Conservation (phyloP, 192 early-diverging fungal genomes). For the Umbelopsis isabellina region DNA sequence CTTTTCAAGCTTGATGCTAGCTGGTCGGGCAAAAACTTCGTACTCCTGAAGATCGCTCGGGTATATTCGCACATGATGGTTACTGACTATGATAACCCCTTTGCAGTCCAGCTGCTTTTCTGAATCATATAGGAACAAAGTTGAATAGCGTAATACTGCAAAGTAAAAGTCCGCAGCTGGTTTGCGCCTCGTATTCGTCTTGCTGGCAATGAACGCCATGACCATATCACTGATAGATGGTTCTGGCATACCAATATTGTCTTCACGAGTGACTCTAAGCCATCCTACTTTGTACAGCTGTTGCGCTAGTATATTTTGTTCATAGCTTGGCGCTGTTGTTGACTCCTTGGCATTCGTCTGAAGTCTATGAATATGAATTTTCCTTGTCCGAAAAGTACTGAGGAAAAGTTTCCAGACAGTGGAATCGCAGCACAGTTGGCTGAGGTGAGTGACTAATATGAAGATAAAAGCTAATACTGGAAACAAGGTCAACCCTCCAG, state of each 20-base stretch:
- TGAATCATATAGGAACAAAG: slow-evolving; percentile 83
- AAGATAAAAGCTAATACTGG: slow-evolving; percentile 23
- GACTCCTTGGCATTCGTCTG: background rate
- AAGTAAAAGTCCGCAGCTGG: slow-evolving; percentile 61
- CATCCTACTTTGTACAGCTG: slow-evolving; percentile 47
- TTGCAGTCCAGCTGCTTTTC: slow-evolving; percentile 77
- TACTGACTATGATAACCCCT: slow-evolving; percentile 73
- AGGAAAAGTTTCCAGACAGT: slow-evolving; percentile 9
- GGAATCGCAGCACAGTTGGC: background rate
- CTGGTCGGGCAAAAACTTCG: slow-evolving; percentile 64
- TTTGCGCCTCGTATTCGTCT: slow-evolving; percentile 32
- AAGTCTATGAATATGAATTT: slow-evolving; percentile 18
- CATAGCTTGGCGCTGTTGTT: background rate
- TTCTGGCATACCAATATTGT: slow-evolving; percentile 25
- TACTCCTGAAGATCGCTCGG: slow-evolving; percentile 59
- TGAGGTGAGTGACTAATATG: slow-evolving; percentile 1
- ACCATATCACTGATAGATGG: slow-evolving; percentile 40
- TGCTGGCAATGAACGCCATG: slow-evolving; percentile 41
- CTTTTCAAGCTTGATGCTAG: slow-evolving; percentile 54
- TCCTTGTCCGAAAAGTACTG: slow-evolving; percentile 17
- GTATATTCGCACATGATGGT: slow-evolving; percentile 64
- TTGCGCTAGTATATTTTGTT: background rate
- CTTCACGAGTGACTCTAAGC: slow-evolving; percentile 42
- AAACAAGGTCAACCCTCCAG: slow-evolving; percentile 50
- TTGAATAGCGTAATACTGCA: slow-evolving; percentile 76